A percentile compares a stretch with the other conserved stretches of the same genome.
These are phyloP conservation scores for Irpex lacteus DNA, from an alignment of 1,284 basidiomycete genomes.

Conservation along the genomic window DNA sequence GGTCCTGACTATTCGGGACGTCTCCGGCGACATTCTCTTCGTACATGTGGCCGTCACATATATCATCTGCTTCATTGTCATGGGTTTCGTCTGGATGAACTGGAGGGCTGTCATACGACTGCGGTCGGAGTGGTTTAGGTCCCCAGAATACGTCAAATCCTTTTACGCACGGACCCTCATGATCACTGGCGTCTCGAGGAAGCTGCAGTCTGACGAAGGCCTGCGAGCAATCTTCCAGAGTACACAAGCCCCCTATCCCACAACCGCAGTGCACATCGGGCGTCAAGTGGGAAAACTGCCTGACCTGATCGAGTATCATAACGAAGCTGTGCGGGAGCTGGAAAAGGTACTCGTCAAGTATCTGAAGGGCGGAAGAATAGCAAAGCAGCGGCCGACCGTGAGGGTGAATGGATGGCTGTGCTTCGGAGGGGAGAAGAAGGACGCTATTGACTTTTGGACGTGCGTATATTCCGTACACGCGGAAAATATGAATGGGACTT, in stretches of 20 bases:
- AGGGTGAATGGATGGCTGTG: conserved; percentile 72
- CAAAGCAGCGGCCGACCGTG: conserved; percentile 72
- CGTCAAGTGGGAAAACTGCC: conserved; percentile 74
- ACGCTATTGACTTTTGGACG: conserved; percentile 86
- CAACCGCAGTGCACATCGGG: conserved; percentile 82
- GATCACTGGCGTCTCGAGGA: conserved; percentile 72
- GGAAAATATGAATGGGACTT: neutral
- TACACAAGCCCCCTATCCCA: conserved; percentile 79
- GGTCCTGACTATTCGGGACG: conserved; percentile 78
- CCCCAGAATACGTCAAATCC: conserved; percentile 70
- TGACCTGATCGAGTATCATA: conserved; percentile 81
- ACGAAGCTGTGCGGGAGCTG: conserved; percentile 80
- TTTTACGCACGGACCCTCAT: conserved; percentile 81
- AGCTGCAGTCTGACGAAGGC: conserved; percentile 75
- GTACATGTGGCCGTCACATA: conserved; percentile 77
- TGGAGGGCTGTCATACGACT: conserved; percentile 74
- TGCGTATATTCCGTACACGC: conserved; percentile 31
- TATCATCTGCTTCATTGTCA: conserved; percentile 65
- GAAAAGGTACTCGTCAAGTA: conserved; percentile 84
- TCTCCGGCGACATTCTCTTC: conserved; percentile 65
- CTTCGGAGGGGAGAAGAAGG: conserved; percentile 71
- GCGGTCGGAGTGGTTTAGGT: conserved; percentile 71
- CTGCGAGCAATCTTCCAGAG: conserved; percentile 68
- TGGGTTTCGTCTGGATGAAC: conserved; percentile 65
- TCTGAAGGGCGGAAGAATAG: conserved; percentile 75